Percentiles rank a stretch among this genome's conserved stretches.
phyloP scores from a whole-genome alignment of 306 rosid genomes.

The Vigna trinervia region DNA sequence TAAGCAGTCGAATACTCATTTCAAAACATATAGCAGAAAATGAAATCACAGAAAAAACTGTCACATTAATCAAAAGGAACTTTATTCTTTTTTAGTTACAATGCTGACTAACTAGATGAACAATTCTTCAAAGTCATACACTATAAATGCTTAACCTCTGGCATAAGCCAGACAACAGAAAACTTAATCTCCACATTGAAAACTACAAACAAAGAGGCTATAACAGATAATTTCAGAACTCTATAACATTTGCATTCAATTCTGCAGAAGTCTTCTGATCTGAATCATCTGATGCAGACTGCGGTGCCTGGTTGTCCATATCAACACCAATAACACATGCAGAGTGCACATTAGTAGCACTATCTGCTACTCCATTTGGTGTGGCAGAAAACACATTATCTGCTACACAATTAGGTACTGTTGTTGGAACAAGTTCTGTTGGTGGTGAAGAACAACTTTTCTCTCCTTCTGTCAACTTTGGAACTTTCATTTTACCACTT shows the following conservation, averaged over 20 bases:
- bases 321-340: neutral
- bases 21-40: neutral
- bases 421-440: slow-evolving; percentile 30
- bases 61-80: neutral
- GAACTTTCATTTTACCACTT: slow-evolving; percentile 24
- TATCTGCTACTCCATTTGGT: slow-evolving; percentile 8
- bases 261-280: slow-evolving; percentile 19
- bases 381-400: slow-evolving; percentile 24
- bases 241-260: slow-evolving; percentile 14
- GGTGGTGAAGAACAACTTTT: slow-evolving; percentile 40
- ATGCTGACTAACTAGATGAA: slow-evolving; percentile 16
- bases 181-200: neutral
- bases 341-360: slow-evolving; percentile 21
- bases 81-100: neutral
- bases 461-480: slow-evolving; percentile 29
- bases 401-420: slow-evolving; percentile 2
- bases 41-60: neutral
- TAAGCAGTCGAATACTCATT: neutral
- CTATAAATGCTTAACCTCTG: neutral
- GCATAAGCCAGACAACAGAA: neutral
- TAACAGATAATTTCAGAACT: neutral
- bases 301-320: neutral
- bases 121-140: slow-evolving; percentile 13
- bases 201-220: neutral
- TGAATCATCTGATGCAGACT: neutral